Evolutionary conservation across 805 yeast species (phyloP), one percentile per base, ranked within the genome.

Genomic region (Grigorovia yakushimaensis): DNA sequence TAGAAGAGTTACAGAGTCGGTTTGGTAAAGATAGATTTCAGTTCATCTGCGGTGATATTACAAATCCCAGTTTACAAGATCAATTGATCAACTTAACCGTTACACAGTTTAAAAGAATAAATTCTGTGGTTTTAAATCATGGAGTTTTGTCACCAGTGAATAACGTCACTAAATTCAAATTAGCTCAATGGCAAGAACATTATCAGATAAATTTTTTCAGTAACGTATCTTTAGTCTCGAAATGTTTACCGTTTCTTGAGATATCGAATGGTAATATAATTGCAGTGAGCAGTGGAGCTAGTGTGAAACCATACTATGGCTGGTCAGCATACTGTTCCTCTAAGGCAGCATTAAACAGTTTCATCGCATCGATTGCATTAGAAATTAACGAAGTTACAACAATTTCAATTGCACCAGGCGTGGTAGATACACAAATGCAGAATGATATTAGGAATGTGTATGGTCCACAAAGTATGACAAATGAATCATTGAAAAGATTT

Each of bases 261-360:
- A 62, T 69, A 44, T 52, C 78, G 4, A 66, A 73, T 13, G 95
- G 95, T 0, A 74, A 71, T 39, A 72, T 84, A 36, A 71, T 91
- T n/a, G 78, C 83, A 47, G 96, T 89, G 0, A 84, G 94, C 18
- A 86, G 95, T 1, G 97, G 96, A 5, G 97, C 98, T 0, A 75
- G 94, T 18, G 73, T 74, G 1, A 75, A 72, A 46, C 51, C 56
- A 19, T 56, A 55, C 42, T 49, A 50, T 41, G 69, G 70, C 56
- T 91, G 97, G 97, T 83, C 84, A 17, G 94, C 96, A 5, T 91
- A 91, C 58, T 95, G 96, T 1, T 70, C 89, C 4, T 81, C 96
- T 6, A 91, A 91, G 64, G 96, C 97, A 0, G 96, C 97, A 0
- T 61, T 91, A 44, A 88, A 91, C 63, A 88, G 82, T 56, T 74